Percentiles rank a stretch among this genome's conserved stretches.
These are phyloP conservation scores for Apocynum venetum DNA, from an alignment of 257 asterid genomes.

Conservation along the genomic window DNA sequence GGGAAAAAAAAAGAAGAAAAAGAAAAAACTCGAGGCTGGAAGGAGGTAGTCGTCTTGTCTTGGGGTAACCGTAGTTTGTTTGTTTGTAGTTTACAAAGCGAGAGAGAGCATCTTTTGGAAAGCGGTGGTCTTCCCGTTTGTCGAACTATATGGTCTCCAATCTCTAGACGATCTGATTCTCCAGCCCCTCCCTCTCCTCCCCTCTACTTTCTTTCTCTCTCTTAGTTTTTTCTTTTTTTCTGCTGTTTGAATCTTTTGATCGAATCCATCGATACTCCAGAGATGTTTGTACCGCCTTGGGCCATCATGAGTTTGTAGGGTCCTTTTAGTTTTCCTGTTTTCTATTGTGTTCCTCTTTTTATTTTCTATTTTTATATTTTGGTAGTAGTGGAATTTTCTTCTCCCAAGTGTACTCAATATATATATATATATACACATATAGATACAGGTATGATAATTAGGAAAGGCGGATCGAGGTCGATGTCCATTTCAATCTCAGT, in stretches of 20 bases:
- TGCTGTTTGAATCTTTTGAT: slow-evolving; percentile 5
- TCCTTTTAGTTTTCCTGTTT: background rate
- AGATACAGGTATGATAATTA: no score
- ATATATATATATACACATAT: no score
- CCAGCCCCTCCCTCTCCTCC: background rate
- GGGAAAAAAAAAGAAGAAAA: slow-evolving; percentile 10
- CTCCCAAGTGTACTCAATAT: no score
- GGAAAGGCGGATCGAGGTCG: no score
- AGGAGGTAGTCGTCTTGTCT: no score
- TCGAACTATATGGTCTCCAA: slow-evolving; percentile 52
- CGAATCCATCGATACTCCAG: slow-evolving; percentile 9
- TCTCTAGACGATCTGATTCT: slow-evolving; percentile 59
- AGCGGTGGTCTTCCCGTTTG: slow-evolving; percentile 75
- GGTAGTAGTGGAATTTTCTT: no score
- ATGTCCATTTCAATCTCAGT: no score
- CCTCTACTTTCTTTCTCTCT: slow-evolving; percentile 1
- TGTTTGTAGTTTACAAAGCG: background rate
- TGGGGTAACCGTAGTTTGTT: no score
- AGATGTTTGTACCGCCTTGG: slow-evolving; percentile 6
- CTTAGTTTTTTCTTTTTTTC: slow-evolving; percentile 8
- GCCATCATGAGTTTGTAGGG: slow-evolving; percentile 12
- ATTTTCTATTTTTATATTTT: background rate
- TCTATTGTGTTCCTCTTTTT: background rate
- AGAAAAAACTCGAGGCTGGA: background rate
- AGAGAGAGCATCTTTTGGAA: slow-evolving; percentile 73